Percentiles rank a stretch among this genome's conserved stretches.
Conservation (phyloP, 2,329 filamentous ascomycete species). For the Cercospora janseana region DNA sequence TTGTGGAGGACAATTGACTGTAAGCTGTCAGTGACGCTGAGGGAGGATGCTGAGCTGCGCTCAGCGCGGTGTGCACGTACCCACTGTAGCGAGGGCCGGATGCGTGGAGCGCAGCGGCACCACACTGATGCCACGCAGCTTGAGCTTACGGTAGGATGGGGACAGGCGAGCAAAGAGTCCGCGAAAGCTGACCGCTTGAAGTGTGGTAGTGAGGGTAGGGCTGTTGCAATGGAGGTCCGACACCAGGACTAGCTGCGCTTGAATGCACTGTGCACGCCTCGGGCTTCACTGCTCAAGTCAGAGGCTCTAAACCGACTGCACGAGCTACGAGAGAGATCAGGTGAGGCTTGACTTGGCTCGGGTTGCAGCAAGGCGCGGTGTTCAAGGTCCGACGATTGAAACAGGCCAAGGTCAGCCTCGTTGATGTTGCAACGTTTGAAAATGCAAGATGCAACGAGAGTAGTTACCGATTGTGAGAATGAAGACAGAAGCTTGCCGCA, state of each 20-base stretch:
- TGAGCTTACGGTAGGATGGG: constrained; percentile 10
- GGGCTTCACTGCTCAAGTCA: too few relatives aligned
- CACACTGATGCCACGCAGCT: constrained; percentile 3
- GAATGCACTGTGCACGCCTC: too few relatives aligned
- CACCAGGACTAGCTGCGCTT: not conserved
- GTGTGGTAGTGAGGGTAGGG: not conserved
- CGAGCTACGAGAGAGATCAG: too few relatives aligned
- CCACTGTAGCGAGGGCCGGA: constrained; percentile 4
- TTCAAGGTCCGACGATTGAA: too few relatives aligned
- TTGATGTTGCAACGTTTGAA: too few relatives aligned
- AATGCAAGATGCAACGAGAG: constrained; percentile 24
- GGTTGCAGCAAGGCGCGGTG: too few relatives aligned
- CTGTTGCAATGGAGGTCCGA: not conserved
- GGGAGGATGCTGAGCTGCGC: not conserved
- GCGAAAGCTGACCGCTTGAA: constrained; percentile 1
- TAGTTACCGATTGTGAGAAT: constrained; percentile 21
- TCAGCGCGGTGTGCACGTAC: constrained; percentile 27
- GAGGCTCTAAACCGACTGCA: too few relatives aligned
- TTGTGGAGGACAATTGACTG: constrained; percentile 1
- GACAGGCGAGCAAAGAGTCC: constrained; percentile 8
- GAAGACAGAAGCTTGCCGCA: too few relatives aligned
- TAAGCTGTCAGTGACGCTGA: constrained; percentile 1
- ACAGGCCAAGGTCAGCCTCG: too few relatives aligned
- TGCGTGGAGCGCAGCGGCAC: constrained; percentile 11
- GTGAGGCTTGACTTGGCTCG: too few relatives aligned